phyloP scores from a whole-genome alignment of 73 alveolate species.

The Paramecium primaurelia region DNA sequence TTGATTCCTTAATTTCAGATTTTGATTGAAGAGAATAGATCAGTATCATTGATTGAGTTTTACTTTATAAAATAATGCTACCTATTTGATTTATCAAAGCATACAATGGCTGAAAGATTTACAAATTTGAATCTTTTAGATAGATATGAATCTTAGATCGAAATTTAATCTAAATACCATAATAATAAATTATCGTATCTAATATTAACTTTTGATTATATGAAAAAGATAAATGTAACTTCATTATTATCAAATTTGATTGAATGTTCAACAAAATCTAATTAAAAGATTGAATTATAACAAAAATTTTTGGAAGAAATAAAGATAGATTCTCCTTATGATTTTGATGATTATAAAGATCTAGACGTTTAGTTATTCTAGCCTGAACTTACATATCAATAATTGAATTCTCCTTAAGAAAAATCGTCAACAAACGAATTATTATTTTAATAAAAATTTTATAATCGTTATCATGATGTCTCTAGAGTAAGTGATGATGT shows the following conservation, averaged over 20 bases:
- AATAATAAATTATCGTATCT: background rate
- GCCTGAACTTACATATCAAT: background rate
- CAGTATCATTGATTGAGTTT: background rate
- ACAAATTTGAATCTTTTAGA: background rate
- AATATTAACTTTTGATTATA: background rate
- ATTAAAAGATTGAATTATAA: background rate
- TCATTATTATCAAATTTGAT: background rate
- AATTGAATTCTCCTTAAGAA: background rate
- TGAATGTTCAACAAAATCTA: background rate
- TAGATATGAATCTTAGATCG: background rate
- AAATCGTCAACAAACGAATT: background rate
- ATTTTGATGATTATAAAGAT: background rate
- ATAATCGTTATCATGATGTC: background rate
- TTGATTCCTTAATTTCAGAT: background rate
- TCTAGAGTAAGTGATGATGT: background rate
- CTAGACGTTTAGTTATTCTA: background rate
- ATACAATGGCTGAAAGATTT: background rate
- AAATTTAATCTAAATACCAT: background rate
- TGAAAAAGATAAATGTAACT: background rate
- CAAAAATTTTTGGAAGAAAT: background rate
- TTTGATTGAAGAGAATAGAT: background rate
- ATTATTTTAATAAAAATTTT: background rate
- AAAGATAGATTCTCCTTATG: background rate
- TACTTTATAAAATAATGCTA: background rate
- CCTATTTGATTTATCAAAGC: background rate